Conservation (phyloP, 2,329 filamentous ascomycete species). For the Whalleya microplaca region DNA sequence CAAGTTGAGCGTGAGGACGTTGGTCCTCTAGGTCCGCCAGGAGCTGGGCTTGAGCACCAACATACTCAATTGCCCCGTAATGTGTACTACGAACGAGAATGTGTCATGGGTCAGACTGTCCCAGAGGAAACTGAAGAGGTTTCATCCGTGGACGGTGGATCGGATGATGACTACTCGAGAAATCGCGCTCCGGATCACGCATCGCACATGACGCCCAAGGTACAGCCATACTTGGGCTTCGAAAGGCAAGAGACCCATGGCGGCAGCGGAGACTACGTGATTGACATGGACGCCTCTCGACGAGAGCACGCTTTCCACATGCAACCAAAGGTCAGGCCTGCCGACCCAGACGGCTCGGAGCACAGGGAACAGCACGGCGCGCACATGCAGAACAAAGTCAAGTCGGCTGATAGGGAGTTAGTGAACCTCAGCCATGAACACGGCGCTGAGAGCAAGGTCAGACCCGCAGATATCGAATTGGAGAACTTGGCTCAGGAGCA, state of each 20-base stretch:
- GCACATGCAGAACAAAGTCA: conserved; percentile 10
- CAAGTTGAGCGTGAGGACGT: conserved; percentile 19
- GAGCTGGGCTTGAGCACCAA: conserved; percentile 26
- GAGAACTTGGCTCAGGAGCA: conserved; percentile 18
- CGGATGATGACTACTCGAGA: conserved; percentile 19
- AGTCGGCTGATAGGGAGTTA: conserved; percentile 1
- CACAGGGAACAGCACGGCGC: conserved; percentile 13
- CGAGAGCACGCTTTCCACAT: conserved; percentile 6
- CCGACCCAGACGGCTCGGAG: conserved; percentile 6
- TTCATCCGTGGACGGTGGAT: conserved; percentile 21
- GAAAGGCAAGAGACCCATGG: conserved; percentile 10
- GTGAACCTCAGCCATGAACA: conserved; percentile 3
- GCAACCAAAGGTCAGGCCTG: conserved; percentile 14
- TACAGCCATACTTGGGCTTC: conserved; percentile 21
- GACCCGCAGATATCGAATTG: conserved; percentile 9
- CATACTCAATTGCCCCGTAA: conserved; percentile 25
- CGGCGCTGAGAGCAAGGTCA: conserved; percentile 18
- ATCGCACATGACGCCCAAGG: conserved; percentile 27
- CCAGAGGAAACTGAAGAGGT: conserved; percentile 39
- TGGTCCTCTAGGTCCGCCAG: conserved; percentile 15
- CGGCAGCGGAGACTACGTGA: conserved; percentile 16
- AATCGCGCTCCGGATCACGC: conserved; percentile 19
- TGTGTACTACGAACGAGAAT: conserved; percentile 38
- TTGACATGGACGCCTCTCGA: conserved; percentile 13
- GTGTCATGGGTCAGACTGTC: conserved; percentile 43